Evolutionary conservation across 192 early-diverging fungal species (phyloP), one percentile per base, ranked within the genome.

Genomic region (Physocladia obscura): DNA sequence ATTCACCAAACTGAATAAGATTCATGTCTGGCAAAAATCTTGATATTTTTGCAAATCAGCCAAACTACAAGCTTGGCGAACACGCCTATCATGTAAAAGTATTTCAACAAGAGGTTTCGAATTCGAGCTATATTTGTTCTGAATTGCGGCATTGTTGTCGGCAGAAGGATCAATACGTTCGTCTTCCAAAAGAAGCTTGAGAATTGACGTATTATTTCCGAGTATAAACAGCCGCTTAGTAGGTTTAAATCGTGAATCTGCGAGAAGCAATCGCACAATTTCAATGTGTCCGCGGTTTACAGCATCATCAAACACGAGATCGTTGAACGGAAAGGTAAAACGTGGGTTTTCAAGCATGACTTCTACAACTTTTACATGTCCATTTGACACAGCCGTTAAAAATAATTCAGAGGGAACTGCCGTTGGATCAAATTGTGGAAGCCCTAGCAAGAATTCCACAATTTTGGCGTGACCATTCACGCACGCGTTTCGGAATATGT

Each of bases 401-500:
- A 44, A n/a, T 8, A 8, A 8, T 44, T 44, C 40, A n/a, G 11
- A 44, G 8, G 11, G 8, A n/a, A 8, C 11, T 8, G 40, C 40
- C 11, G 8, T 44, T 13, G 40, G 40, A n/a, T 44, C n/a, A n/a
- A 44, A 8, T 29, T 58, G 19, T 6, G 19, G 26, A 49, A 60
- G 57, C 49, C 4, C 17, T 15, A 77, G 35, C 27, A 77, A 47
- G 11, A 74, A 49, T 21, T 57, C 67, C n/a, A 77, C 64, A 19
- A 57, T 56, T 15, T 34, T 30, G 13, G 65, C n/a, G 44, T 77
- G 75, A 29, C 75, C 75, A 48, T 68, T 72, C 54, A n/a, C 57
- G 17, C 40, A 62, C 3, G 65, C 57, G 11, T 31, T 50, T 3
- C 49, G 39, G 1, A 70, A 24, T 5, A 50, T 36, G 17, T 31